Percentiles rank a stretch among this genome's conserved stretches.
phyloP scores from a whole-genome alignment of 176 grass and related monocot genomes.

The Oryza punctata region DNA sequence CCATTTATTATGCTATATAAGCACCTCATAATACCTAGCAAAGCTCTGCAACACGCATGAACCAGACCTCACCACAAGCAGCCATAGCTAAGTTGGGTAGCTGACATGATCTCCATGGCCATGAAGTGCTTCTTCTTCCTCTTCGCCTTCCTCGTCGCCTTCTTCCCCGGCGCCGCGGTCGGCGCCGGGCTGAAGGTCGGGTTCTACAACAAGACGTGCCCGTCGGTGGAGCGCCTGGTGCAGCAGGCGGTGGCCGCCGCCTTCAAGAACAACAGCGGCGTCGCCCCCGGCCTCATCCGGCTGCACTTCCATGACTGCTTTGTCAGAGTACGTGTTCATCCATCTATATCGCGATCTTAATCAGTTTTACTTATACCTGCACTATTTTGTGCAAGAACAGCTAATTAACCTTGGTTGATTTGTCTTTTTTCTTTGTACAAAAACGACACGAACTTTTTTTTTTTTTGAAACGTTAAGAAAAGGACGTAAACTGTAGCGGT shows the following conservation, averaged over 20 bases:
- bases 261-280: conserved; percentile 48
- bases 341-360: not conserved
- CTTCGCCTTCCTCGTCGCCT: not conserved
- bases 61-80: conserved; percentile 3
- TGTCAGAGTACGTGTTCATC: conserved; percentile 40
- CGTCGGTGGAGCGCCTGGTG: conserved; percentile 49
- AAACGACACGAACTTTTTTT: not conserved
- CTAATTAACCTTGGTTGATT: not conserved
- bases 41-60: not conserved
- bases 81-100: not conserved
- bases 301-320: conserved; percentile 90
- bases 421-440: not conserved
- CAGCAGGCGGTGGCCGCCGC: conserved; percentile 58
- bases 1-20: conserved; percentile 20
- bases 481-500: too few species aligned
- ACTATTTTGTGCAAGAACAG: not conserved
- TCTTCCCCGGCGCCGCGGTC: not conserved
- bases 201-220: conserved; percentile 59
- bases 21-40: not conserved
- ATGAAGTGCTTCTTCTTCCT: not conserved
- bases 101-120: not conserved
- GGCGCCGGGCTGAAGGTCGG: conserved; percentile 54
- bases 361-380: not conserved
- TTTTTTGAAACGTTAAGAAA: too few species aligned
- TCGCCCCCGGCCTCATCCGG: conserved; percentile 71